Percentiles rank a stretch among this genome's conserved stretches.
Evolutionary conservation across 2,329 filamentous ascomycete species (phyloP).

Genomic region (Colletotrichum australisinense): DNA sequence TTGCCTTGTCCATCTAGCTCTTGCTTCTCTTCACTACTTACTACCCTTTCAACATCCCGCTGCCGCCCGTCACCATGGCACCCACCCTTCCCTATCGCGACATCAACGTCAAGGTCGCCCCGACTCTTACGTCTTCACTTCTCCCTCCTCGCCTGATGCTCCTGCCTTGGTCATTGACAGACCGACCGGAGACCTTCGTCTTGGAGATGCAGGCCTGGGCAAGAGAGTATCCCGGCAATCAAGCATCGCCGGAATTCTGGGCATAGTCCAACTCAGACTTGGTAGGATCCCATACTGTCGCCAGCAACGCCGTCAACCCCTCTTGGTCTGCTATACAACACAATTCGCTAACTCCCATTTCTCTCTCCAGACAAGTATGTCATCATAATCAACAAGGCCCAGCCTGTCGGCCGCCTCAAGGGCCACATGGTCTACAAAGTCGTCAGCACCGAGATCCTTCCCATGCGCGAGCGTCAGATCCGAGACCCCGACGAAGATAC

Average conservation of each 20-base stretch:
- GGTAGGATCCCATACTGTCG: conserved; percentile 64
- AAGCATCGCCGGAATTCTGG: conserved; percentile 94
- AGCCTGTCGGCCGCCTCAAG: conserved; percentile 89
- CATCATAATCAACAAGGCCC: conserved; percentile 93
- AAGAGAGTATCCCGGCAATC: conserved; percentile 82
- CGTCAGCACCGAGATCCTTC: conserved; percentile 89
- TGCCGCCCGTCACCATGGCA: conserved; percentile 46
- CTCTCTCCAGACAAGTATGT: conserved; percentile 83
- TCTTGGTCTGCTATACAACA: not conserved
- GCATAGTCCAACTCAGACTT: conserved; percentile 91
- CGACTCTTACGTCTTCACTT: conserved; percentile 96
- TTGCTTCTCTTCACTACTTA: not conserved
- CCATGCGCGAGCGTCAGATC: conserved; percentile 90
- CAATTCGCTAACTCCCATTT: conserved; percentile 21
- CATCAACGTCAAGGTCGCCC: conserved; percentile 95
- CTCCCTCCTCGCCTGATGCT: conserved; percentile 90
- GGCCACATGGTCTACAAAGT: conserved; percentile 98
- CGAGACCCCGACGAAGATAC: conserved; percentile 95
- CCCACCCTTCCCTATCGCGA: conserved; percentile 82
- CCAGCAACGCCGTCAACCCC: not conserved
- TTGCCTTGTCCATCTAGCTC: not conserved
- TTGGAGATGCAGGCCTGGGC: conserved; percentile 82
- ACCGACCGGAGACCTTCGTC: conserved; percentile 88
- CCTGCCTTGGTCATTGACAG: conserved; percentile 90
- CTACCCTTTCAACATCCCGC: conserved; percentile 2